Conservation (phyloP, 2,329 filamentous ascomycete genomes). For the Xylaria sp. region DNA sequence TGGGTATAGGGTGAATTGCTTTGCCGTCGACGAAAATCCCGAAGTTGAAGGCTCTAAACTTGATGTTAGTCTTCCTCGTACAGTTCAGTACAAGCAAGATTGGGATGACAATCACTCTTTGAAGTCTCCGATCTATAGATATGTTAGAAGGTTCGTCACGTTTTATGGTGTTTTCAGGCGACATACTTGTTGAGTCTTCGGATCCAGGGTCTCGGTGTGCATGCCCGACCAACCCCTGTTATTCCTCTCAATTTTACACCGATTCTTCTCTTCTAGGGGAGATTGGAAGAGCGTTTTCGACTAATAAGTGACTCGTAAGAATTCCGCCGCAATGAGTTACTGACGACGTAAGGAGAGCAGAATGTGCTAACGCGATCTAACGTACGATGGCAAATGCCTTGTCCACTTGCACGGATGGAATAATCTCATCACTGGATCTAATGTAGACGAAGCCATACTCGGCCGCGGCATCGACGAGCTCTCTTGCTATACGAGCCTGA, state of each 20-base stretch:
- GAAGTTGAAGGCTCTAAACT: conserved; percentile 79
- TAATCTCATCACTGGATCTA: conserved; percentile 64
- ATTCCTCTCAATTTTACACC: conserved; percentile 69
- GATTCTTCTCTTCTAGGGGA: conserved; percentile 64
- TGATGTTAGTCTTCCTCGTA: conserved; percentile 9
- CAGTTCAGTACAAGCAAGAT: not conserved
- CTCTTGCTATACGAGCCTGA: conserved; percentile 53
- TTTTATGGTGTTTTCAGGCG: not conserved
- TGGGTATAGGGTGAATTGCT: conserved; percentile 72
- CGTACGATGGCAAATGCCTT: conserved; percentile 68
- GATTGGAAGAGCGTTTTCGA: conserved; percentile 63
- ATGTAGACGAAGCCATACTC: conserved; percentile 89
- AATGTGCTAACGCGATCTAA: not conserved
- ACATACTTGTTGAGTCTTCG: conserved; percentile 68
- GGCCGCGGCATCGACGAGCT: conserved; percentile 72
- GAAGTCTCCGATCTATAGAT: conserved; percentile 65
- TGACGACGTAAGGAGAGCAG: not conserved
- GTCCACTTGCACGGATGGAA: conserved; percentile 61
- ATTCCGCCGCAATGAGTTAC: not conserved
- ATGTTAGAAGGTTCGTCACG: conserved; percentile 2
- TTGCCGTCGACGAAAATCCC: conserved; percentile 66
- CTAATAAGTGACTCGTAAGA: conserved; percentile 46
- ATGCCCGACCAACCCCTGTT: conserved; percentile 88
- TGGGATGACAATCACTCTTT: conserved; percentile 60
- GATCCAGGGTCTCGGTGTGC: conserved; percentile 84